phyloP scores from a whole-genome alignment of 768 basidiomycete species.

The Candolleomyces eurysporus region DNA sequence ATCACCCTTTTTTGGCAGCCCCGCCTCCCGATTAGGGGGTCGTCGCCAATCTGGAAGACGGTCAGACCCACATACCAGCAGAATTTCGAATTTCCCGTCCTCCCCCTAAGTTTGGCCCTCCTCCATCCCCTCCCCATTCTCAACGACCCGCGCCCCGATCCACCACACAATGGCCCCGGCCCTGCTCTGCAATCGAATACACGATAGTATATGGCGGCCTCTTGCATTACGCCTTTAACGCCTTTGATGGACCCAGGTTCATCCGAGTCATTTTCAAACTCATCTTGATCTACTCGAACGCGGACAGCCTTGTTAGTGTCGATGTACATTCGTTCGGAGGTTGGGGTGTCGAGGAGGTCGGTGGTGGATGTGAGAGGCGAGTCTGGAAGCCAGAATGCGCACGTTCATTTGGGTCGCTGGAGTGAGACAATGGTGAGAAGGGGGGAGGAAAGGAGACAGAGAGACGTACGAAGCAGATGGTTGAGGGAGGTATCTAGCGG shows the following conservation, averaged over 20 bases:
- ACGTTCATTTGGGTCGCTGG: constrained; percentile 78
- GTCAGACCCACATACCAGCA: too few species aligned
- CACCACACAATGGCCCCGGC: constrained; percentile 77
- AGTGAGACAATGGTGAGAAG: constrained; percentile 3
- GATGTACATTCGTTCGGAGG: constrained; percentile 73
- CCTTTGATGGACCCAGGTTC: constrained; percentile 84
- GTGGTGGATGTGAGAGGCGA: constrained; percentile 50
- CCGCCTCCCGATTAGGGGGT: too few species aligned
- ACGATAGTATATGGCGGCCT: constrained; percentile 68
- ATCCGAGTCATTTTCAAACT: constrained; percentile 83
- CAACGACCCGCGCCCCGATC: constrained; percentile 50
- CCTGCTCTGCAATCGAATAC: constrained; percentile 81
- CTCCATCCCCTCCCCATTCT: constrained; percentile 33
- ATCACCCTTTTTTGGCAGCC: too few species aligned
- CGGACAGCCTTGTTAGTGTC: constrained; percentile 75
- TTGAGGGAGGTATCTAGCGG: constrained; percentile 74
- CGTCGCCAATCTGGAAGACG: too few species aligned
- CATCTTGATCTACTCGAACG: constrained; percentile 76
- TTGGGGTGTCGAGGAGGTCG: constrained; percentile 69
- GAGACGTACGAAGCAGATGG: constrained; percentile 70
- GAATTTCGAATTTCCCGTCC: too few species aligned
- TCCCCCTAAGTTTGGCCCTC: too few species aligned
- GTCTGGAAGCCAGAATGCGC: constrained; percentile 82
- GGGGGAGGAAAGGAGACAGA: not conserved
- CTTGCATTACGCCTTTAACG: constrained; percentile 60